Conservation (phyloP, 2,329 filamentous ascomycete species). For the Cercospora beticola region DNA sequence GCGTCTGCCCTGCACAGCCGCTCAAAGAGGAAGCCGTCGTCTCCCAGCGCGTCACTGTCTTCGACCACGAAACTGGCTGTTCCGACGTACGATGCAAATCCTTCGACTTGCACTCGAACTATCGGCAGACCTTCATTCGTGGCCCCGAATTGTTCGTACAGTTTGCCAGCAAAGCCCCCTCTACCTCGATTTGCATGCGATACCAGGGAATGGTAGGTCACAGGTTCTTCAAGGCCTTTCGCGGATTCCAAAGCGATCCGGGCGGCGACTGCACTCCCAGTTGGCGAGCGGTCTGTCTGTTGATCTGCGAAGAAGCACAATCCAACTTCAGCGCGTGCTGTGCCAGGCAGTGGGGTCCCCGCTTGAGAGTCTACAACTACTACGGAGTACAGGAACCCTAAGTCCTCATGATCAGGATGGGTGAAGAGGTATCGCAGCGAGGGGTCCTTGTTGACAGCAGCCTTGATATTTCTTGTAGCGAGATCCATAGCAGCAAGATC, state of each 20-base stretch:
- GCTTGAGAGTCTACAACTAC: constrained; percentile 40
- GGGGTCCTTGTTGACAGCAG: constrained; percentile 33
- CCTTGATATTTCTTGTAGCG: constrained; percentile 40
- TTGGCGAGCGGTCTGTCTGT: constrained; percentile 49
- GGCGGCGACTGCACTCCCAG: constrained; percentile 37
- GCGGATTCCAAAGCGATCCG: constrained; percentile 32
- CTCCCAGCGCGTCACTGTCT: constrained; percentile 15
- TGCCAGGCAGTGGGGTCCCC: constrained; percentile 20
- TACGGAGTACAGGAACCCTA: constrained; percentile 42
- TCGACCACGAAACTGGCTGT: constrained; percentile 18
- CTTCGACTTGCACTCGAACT: constrained; percentile 16
- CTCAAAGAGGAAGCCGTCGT: constrained; percentile 21
- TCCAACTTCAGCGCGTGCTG: constrained; percentile 43
- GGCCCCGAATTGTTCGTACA: constrained; percentile 5
- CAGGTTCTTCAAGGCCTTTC: constrained; percentile 11
- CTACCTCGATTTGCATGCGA: constrained; percentile 16
- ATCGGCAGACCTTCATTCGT: constrained; percentile 8
- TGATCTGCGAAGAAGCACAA: constrained; percentile 42
- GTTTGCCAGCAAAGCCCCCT: constrained; percentile 21
- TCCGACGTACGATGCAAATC: constrained; percentile 19
- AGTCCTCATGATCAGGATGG: constrained; percentile 36
- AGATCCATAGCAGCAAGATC: constrained; percentile 37
- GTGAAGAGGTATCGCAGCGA: constrained; percentile 27
- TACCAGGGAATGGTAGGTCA: constrained; percentile 23
- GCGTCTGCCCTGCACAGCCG: not conserved